Base-by-base conservation (phyloP, 73 alveolate species). In the Uronychia binucleata region DNA sequence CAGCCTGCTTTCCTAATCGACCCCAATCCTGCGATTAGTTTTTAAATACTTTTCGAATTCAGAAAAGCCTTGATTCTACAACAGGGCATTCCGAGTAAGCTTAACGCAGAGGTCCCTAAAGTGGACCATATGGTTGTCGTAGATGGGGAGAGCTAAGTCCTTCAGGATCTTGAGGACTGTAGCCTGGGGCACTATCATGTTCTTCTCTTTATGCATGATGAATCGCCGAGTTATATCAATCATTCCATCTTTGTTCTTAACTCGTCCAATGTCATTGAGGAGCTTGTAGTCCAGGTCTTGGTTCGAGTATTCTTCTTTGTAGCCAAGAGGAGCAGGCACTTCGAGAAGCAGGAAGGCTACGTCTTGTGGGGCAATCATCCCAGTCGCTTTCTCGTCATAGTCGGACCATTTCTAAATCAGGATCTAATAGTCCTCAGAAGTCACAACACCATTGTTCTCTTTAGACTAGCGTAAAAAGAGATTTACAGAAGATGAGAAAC, bases 251-350 rank as follows among this genome's bases (percentile, higher is more conserved):
- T n/a, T n/a, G n/a, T n/a, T n/a, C n/a, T n/a, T n/a, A n/a, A n/a
- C n/a, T n/a, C n/a, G n/a, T n/a, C n/a, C n/a, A n/a, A n/a, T n/a
- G n/a, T n/a, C n/a, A n/a, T n/a, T n/a, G n/a, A n/a, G n/a, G n/a
- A n/a, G n/a, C n/a, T n/a, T n/a, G n/a, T n/a, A n/a, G n/a, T n/a
- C n/a, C n/a, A n/a, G n/a, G n/a, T n/a, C n/a, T n/a, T n/a, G n/a
- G n/a, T n/a, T n/a, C n/a, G n/a, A n/a, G n/a, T n/a, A n/a, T n/a
- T 86, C 93, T 58, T 86, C 84, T 31, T 74, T 77, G 28, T 32
- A 58, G n/a, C 90, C 90, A 27, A 75, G 84, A 0, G 90, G 90
- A 8, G 33, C 67, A 1, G 90, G 90, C 33, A 83, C 78, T 35
- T 83, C 90, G 35, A 74, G 75, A 26, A 83, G 27, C 1, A 78